Conservation (phyloP, 2,329 filamentous ascomycete genomes). For the Botrytis hyacinthi region DNA sequence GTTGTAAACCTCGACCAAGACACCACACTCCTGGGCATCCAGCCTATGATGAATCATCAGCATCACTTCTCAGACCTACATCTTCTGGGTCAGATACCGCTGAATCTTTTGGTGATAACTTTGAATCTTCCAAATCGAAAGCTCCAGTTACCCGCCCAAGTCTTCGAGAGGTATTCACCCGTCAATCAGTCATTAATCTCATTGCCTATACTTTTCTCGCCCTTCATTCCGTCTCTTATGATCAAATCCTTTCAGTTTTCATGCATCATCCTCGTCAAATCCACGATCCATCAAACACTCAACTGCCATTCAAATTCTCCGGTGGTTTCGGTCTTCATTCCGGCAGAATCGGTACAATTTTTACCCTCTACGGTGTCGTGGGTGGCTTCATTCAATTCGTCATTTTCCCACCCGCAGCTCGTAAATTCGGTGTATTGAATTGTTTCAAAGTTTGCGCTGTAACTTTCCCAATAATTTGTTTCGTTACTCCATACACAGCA, state of each 20-base stretch:
- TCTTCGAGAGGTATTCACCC: slow-evolving; percentile 66
- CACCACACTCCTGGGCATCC: slow-evolving; percentile 42
- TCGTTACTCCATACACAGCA: slow-evolving; percentile 77
- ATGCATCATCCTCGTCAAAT: slow-evolving; percentile 69
- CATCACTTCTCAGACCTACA: slow-evolving; percentile 50
- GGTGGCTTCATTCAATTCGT: slow-evolving; percentile 84
- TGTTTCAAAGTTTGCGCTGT: slow-evolving; percentile 69
- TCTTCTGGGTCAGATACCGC: slow-evolving; percentile 35
- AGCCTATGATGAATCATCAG: slow-evolving; percentile 54
- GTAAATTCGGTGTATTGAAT: slow-evolving; percentile 67
- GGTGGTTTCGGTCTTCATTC: slow-evolving; percentile 76
- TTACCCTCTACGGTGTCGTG: slow-evolving; percentile 76
- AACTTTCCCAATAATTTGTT: slow-evolving; percentile 71
- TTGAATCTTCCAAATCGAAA: slow-evolving; percentile 36
- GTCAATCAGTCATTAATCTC: slow-evolving; percentile 73
- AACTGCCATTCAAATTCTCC: slow-evolving; percentile 75
- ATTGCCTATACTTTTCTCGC: slow-evolving; percentile 77
- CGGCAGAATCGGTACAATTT: slow-evolving; percentile 77
- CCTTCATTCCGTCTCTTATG: slow-evolving; percentile 78
- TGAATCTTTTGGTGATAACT: slow-evolving; percentile 26
- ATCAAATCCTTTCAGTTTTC: slow-evolving; percentile 86
- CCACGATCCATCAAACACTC: slow-evolving; percentile 53
- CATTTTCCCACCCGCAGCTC: slow-evolving; percentile 76
- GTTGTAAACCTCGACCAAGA: slow-evolving; percentile 22
- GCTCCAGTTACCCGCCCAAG: slow-evolving; percentile 39